phyloP scores from a whole-genome alignment of 176 grass and related monocot genomes.

The Leersia perrieri region DNA sequence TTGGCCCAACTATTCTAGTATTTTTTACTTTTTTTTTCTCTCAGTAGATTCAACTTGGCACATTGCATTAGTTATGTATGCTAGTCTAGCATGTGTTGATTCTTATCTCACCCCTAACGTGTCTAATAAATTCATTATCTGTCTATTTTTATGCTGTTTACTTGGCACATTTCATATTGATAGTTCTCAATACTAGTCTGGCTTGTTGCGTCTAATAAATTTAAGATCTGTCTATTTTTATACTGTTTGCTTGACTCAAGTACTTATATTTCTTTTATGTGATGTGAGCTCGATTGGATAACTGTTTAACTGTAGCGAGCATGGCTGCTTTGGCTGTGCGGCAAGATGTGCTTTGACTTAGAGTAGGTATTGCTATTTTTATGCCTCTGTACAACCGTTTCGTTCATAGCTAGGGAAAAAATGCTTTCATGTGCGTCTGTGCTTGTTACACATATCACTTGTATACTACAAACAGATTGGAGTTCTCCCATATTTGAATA shows the following conservation, averaged over 20 bases:
- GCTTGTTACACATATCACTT: not conserved
- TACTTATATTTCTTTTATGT: not conserved
- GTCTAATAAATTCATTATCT: not conserved
- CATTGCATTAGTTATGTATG: not conserved
- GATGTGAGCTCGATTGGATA: not conserved
- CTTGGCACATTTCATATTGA: not conserved
- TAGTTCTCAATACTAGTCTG: not conserved
- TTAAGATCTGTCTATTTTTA: not conserved
- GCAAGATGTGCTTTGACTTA: not conserved
- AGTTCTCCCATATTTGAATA: not conserved
- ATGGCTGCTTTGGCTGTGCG: not conserved
- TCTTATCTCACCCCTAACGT: not conserved
- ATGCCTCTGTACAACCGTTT: not conserved
- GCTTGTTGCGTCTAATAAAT: not conserved
- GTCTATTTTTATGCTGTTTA: not conserved
- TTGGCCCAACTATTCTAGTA: not conserved
- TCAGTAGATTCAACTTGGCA: not conserved
- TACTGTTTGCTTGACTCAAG: not conserved
- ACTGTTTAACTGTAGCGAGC: slow-evolving; percentile 11
- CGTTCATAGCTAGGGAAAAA: not conserved
- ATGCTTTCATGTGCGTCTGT: no score
- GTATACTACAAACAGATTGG: not conserved
- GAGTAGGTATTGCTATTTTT: not conserved
- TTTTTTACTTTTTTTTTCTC: not conserved
- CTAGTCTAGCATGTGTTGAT: not conserved